Evolutionary conservation across 768 basidiomycete species (phyloP).

Genomic region (Xerocomus spinulosus): DNA sequence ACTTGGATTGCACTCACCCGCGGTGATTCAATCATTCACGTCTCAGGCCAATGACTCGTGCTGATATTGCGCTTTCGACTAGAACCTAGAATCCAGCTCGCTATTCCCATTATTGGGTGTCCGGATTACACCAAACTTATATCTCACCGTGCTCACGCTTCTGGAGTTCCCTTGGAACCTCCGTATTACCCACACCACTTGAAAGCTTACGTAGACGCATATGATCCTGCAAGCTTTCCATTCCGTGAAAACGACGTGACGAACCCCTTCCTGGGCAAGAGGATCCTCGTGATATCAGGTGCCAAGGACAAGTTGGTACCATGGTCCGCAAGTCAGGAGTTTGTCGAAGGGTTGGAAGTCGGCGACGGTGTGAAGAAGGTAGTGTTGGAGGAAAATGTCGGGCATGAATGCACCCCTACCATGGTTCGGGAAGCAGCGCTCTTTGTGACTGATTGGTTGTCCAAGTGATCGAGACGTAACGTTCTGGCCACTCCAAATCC

Average conservation of each 20-base stretch:
- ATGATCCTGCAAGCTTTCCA: constrained; percentile 44
- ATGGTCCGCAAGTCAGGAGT: constrained; percentile 49
- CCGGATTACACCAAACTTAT: constrained; percentile 64
- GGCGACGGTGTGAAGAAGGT: constrained; percentile 57
- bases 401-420: constrained; percentile 55
- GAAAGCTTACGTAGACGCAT: constrained; percentile 39
- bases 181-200: constrained; percentile 58
- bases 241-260: constrained; percentile 34
- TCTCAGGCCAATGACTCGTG: not conserved
- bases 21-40: constrained; percentile 25
- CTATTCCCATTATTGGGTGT: constrained; percentile 60
- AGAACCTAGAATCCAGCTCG: constrained; percentile 46
- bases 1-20: constrained; percentile 65
- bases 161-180: constrained; percentile 40
- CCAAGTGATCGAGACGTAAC: constrained; percentile 39
- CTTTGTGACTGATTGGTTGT: constrained; percentile 27
- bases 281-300: constrained; percentile 69
- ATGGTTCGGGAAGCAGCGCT: constrained; percentile 51
- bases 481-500: no score
- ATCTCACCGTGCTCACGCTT: constrained; percentile 45
- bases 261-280: constrained; percentile 68
- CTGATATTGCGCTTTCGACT: not conserved
- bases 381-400: constrained; percentile 49
- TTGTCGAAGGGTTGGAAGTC: constrained; percentile 53
- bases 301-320: constrained; percentile 64